Percentiles rank a stretch among this genome's conserved stretches.
phyloP scores from a whole-genome alignment of 1,139 yeast species.

The Nakaseomyces glabratus region DNA sequence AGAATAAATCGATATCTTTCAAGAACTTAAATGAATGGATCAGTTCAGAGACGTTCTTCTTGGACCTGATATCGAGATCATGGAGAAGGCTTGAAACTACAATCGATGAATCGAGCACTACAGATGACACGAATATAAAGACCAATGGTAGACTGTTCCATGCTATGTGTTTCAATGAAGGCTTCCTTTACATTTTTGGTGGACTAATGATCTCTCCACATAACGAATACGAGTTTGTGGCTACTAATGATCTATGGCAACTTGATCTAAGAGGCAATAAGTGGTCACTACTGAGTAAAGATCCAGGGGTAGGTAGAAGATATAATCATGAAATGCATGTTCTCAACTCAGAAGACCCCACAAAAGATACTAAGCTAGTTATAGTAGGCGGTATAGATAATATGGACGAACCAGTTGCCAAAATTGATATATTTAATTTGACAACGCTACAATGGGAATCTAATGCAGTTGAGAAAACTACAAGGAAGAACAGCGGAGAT shows the following conservation, averaged over 20 bases:
- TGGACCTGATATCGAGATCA: conserved; percentile 46
- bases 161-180: conserved; percentile 42
- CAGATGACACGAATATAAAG: conserved; percentile 16
- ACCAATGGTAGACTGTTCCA: conserved; percentile 55
- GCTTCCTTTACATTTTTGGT: conserved; percentile 51
- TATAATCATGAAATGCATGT: conserved; percentile 47
- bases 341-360: conserved; percentile 36
- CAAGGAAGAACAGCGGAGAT: conserved; percentile 7
- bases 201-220: conserved; percentile 39
- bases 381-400: conserved; percentile 54
- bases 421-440: conserved; percentile 46
- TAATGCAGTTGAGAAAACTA: conserved; percentile 12
- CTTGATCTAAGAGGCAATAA: conserved; percentile 42
- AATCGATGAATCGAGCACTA: conserved; percentile 10
- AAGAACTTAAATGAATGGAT: conserved; percentile 36
- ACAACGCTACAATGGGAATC: conserved; percentile 40
- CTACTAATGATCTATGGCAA: conserved; percentile 60
- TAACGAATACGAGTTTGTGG: conserved; percentile 34
- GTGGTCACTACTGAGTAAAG: conserved; percentile 41
- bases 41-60: conserved; percentile 47
- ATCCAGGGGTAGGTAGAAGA: conserved; percentile 33
- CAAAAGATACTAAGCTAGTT: conserved; percentile 46
- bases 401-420: conserved; percentile 35
- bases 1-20: conserved; percentile 15
- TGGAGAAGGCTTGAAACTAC: conserved; percentile 41